Conservation (phyloP, 1,139 yeast genomes). For the Taphrina deformans region DNA sequence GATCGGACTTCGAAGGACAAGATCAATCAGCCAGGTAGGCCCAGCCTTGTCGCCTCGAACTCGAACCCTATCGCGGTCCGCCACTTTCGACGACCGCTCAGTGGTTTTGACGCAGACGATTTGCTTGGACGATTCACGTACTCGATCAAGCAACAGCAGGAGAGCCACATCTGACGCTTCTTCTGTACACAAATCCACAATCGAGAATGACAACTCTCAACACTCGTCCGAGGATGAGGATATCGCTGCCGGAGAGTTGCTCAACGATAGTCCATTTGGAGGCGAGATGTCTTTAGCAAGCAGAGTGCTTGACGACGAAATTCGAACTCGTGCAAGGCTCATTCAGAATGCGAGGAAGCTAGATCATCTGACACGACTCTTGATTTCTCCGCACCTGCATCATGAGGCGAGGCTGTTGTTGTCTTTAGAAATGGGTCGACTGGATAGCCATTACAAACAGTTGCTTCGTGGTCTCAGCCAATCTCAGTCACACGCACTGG, state of each 20-base stretch:
- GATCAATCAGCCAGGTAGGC: neutral
- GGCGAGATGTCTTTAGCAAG: neutral
- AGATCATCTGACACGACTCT: conserved; percentile 12
- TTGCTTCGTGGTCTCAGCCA: neutral
- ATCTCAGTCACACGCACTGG: neutral
- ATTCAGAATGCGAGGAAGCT: conserved; percentile 5
- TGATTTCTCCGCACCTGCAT: conserved; percentile 11
- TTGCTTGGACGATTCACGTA: neutral
- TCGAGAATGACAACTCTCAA: neutral
- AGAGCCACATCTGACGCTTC: neutral
- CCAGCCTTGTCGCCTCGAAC: neutral
- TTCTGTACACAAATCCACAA: neutral
- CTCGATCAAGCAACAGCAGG: neutral
- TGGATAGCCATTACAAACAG: conserved; percentile 4
- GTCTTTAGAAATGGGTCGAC: conserved; percentile 13
- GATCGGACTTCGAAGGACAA: conserved; percentile 3
- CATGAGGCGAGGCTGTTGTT: conserved; percentile 8
- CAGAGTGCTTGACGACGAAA: conserved; percentile 2
- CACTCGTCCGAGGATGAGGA: neutral
- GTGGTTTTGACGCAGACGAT: conserved; percentile 1
- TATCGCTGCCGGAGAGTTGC: neutral
- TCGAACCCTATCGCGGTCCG: conserved; percentile 4
- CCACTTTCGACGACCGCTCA: conserved; percentile 4
- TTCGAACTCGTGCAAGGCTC: conserved; percentile 1
- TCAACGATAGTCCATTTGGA: neutral